Conservation (phyloP, 2,329 filamentous ascomycete species). For the Fusarium concolor region DNA sequence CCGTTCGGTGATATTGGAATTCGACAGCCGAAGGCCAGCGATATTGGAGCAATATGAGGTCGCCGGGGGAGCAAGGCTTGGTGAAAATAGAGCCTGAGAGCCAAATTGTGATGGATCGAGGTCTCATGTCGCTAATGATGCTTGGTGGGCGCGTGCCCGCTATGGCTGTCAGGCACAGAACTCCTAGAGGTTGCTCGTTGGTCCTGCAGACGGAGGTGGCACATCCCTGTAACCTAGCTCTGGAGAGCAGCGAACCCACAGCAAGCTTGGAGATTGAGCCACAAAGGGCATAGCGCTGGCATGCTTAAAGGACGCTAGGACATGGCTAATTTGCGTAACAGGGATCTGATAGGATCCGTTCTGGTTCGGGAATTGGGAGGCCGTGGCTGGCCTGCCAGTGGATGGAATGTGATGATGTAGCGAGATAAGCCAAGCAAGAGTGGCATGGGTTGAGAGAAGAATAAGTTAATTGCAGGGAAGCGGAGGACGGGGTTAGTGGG, state of each 20-base stretch:
- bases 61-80: constrained; percentile 4
- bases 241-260: constrained; percentile 10
- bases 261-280: constrained; percentile 23
- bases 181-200: constrained; percentile 29
- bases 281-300: constrained; percentile 32
- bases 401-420: constrained; percentile 43
- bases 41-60: neutral
- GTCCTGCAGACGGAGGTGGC: constrained; percentile 23
- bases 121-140: constrained; percentile 27
- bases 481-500: neutral
- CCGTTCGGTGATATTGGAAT: neutral
- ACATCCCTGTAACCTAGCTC: neutral
- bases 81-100: neutral
- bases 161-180: constrained; percentile 39
- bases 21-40: constrained; percentile 1
- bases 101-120: constrained; percentile 39
- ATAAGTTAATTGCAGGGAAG: constrained; percentile 16
- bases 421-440: constrained; percentile 34
- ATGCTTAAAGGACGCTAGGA: constrained; percentile 13
- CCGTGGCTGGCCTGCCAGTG: constrained; percentile 33
- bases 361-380: constrained; percentile 32
- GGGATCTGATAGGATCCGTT: constrained; percentile 32
- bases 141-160: constrained; percentile 34
- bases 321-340: constrained; percentile 37
- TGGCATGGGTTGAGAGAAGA: constrained; percentile 16